phyloP scores from a whole-genome alignment of 306 rosid genomes.

The Fragaria vesca region DNA sequence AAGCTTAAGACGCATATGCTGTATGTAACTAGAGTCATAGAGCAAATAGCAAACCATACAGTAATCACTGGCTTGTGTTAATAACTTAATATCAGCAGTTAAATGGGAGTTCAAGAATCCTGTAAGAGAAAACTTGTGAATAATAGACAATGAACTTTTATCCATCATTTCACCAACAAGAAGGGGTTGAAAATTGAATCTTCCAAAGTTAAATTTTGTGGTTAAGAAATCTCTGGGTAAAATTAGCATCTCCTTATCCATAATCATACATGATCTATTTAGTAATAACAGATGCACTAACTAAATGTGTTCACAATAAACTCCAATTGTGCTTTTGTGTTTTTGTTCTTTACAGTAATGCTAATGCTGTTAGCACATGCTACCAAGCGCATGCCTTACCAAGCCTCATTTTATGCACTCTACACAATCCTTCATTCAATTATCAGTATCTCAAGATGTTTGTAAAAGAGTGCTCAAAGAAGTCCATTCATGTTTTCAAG shows the following conservation, averaged over 20 bases:
- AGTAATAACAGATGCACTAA: neutral
- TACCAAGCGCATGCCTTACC: neutral
- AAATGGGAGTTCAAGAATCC: neutral
- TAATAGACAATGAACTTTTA: neutral
- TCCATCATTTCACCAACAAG: neutral
- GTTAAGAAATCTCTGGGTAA: neutral
- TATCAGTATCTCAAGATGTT: neutral
- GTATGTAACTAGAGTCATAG: neutral
- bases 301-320: neutral
- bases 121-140: neutral
- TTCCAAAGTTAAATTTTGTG: neutral
- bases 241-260: neutral
- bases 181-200: neutral
- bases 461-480: neutral
- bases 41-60: neutral
- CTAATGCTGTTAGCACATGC: neutral
- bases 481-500: neutral
- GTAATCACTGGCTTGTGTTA: neutral
- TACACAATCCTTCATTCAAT: neutral
- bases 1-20: neutral
- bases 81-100: neutral
- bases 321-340: no score
- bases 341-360: no score
- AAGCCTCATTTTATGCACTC: neutral
- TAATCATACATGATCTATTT: neutral